These are phyloP conservation scores for Hanseniaspora pseudoguilliermondii DNA, from an alignment of 805 yeast species.

Conservation along the genomic window DNA sequence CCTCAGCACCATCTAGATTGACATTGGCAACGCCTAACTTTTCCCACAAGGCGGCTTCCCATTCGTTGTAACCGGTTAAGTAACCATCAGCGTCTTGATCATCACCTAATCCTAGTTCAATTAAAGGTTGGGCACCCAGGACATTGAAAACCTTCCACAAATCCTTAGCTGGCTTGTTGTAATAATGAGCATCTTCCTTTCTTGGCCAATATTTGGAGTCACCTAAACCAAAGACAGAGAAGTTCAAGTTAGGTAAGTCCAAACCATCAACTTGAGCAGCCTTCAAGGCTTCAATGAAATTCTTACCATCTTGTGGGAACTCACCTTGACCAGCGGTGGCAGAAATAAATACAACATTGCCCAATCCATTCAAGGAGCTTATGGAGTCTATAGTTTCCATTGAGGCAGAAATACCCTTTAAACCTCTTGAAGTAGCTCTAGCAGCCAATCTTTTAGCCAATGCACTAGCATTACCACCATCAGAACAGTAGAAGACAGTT, in stretches of 20 bases:
- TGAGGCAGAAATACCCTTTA: slow-evolving; percentile 41
- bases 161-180: slow-evolving; percentile 81
- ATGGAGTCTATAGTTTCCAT: slow-evolving; percentile 50
- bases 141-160: slow-evolving; percentile 49
- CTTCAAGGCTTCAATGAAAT: slow-evolving; percentile 63
- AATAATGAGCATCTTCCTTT: slow-evolving; percentile 85
- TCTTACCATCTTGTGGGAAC: slow-evolving; percentile 65
- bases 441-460: slow-evolving; percentile 68
- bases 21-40: slow-evolving; percentile 75
- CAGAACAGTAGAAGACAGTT: slow-evolving; percentile 76
- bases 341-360: slow-evolving; percentile 58
- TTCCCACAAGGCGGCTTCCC: slow-evolving; percentile 81
- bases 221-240: slow-evolving; percentile 83
- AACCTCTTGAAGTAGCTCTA: slow-evolving; percentile 66
- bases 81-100: slow-evolving; percentile 96
- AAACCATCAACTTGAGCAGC: slow-evolving; percentile 45
- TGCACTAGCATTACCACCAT: slow-evolving; percentile 77
- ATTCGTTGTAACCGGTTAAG: slow-evolving; percentile 75
- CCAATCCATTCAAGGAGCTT: slow-evolving; percentile 56
- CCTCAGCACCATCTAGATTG: slow-evolving; percentile 54
- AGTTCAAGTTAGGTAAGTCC: slow-evolving; percentile 50
- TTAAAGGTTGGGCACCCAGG: slow-evolving; percentile 61
- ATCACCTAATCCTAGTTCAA: slow-evolving; percentile 80
- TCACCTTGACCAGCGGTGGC: slow-evolving; percentile 97
- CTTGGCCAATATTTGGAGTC: slow-evolving; percentile 96